Percentiles rank a stretch among this genome's conserved stretches.
Conservation (phyloP, 2,329 filamentous ascomycete genomes). For the Apiospora pterosperma region DNA sequence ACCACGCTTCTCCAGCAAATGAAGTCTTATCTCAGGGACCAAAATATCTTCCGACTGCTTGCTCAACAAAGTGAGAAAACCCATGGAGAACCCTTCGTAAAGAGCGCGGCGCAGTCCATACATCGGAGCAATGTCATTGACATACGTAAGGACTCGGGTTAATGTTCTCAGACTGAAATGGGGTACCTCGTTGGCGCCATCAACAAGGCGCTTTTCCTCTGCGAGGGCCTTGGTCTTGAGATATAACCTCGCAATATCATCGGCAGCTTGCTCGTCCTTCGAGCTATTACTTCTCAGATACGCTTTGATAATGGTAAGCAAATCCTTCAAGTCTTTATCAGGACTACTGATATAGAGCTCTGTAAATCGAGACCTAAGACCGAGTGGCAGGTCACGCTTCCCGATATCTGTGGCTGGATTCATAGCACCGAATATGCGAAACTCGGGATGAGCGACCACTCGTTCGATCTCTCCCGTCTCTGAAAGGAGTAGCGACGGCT, state of each 20-base stretch:
- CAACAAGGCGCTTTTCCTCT: slow-evolving; percentile 79
- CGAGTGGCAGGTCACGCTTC: slow-evolving; percentile 87
- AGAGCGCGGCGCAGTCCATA: slow-evolving; percentile 84
- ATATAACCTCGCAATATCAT: slow-evolving; percentile 84
- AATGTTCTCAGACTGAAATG: slow-evolving; percentile 96
- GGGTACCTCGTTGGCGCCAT: slow-evolving; percentile 92
- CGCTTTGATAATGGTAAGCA: slow-evolving; percentile 82
- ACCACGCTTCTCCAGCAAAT: slow-evolving; percentile 69
- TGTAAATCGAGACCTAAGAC: slow-evolving; percentile 87
- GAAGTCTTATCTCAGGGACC: slow-evolving; percentile 73
- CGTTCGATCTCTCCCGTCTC: slow-evolving; percentile 93
- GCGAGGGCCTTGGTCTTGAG: slow-evolving; percentile 81
- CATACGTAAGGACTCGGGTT: slow-evolving; percentile 85
- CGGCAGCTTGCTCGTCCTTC: slow-evolving; percentile 68
- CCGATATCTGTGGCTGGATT: slow-evolving; percentile 97
- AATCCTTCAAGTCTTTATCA: slow-evolving; percentile 79
- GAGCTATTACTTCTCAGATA: slow-evolving; percentile 74
- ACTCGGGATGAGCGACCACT: slow-evolving; percentile 84
- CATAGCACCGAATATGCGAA: slow-evolving; percentile 97
- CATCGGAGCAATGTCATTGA: slow-evolving; percentile 75
- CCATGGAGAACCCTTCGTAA: slow-evolving; percentile 97
- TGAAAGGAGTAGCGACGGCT: slow-evolving; percentile 81
- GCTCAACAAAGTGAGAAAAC: slow-evolving; percentile 87
- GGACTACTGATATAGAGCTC: slow-evolving; percentile 93
- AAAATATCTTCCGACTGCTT: slow-evolving; percentile 77